These are phyloP conservation scores for Termitomyces titanicus DNA, from an alignment of 768 basidiomycete species.

Conservation along the genomic window DNA sequence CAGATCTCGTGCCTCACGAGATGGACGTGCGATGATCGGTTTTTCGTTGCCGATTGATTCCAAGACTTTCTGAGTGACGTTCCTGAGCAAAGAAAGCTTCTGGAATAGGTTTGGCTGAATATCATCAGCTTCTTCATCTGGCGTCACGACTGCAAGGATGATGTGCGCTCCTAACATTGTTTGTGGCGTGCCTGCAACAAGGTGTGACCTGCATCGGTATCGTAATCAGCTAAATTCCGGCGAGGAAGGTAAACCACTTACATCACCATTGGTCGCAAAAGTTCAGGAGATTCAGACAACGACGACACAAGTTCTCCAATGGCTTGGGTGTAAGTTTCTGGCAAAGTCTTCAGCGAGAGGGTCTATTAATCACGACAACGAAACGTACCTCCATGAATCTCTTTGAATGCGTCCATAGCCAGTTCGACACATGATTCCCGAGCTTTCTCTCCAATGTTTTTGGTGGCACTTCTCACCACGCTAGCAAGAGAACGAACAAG, in stretches of 20 bases:
- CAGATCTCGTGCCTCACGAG: constrained; percentile 77
- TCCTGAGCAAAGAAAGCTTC: constrained; percentile 54
- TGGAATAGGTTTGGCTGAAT: constrained; percentile 53
- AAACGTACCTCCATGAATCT: constrained; percentile 57
- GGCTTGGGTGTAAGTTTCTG: constrained; percentile 70
- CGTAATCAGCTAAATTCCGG: constrained; percentile 6
- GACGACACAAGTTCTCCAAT: constrained; percentile 61
- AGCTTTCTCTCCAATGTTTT: constrained; percentile 75
- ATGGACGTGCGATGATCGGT: constrained; percentile 71
- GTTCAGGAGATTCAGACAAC: constrained; percentile 57
- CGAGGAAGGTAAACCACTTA: constrained; percentile 30
- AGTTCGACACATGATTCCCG: constrained; percentile 73
- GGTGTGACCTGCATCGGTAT: constrained; percentile 42
- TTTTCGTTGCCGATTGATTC: constrained; percentile 68
- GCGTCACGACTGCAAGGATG: constrained; percentile 52
- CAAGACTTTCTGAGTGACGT: constrained; percentile 69
- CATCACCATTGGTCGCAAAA: constrained; percentile 66
- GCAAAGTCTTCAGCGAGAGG: constrained; percentile 5
- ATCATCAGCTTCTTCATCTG: constrained; percentile 42
- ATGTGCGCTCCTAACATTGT: constrained; percentile 59
- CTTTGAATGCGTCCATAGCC: constrained; percentile 74
- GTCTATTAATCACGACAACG: not conserved
- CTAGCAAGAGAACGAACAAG: constrained; percentile 73
- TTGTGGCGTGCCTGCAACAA: constrained; percentile 65
- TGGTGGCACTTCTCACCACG: constrained; percentile 65